Conservation (phyloP, 2,329 filamentous ascomycete genomes). For the Drechslerella stenobrocha region DNA sequence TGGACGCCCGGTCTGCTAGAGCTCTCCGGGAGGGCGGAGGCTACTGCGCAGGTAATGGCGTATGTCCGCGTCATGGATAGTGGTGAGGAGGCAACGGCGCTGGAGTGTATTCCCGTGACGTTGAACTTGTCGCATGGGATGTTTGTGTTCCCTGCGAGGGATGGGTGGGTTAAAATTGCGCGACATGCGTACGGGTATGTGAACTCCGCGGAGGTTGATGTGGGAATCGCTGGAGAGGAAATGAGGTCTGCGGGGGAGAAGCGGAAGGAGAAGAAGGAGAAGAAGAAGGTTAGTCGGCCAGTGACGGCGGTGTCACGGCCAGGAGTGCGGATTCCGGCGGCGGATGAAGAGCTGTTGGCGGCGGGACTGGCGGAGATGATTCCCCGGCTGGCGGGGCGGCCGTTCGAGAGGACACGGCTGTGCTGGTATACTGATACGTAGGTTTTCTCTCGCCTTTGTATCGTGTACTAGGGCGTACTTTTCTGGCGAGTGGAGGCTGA, state of each 20-base stretch:
- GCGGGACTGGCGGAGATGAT: slow-evolving; percentile 65
- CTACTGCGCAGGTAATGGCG: slow-evolving; percentile 78
- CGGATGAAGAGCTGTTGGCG: slow-evolving; percentile 67
- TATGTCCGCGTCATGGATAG: slow-evolving; percentile 77
- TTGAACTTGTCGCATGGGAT: slow-evolving; percentile 66
- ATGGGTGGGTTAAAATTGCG: slow-evolving; percentile 68
- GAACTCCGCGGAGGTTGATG: slow-evolving; percentile 55
- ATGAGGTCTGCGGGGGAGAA: slow-evolving; percentile 1
- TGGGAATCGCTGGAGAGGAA: neutral
- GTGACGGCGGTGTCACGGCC: slow-evolving; percentile 61
- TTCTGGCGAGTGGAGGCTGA: neutral
- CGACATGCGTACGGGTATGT: slow-evolving; percentile 71
- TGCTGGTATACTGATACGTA: slow-evolving; percentile 77
- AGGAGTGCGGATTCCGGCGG: slow-evolving; percentile 61
- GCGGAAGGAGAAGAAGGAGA: neutral
- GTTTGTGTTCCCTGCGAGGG: slow-evolving; percentile 72
- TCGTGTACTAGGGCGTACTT: neutral
- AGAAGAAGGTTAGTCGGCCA: slow-evolving; percentile 51
- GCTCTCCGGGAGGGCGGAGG: slow-evolving; percentile 72
- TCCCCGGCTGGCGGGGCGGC: slow-evolving; percentile 64
- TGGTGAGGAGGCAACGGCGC: slow-evolving; percentile 68
- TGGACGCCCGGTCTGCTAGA: slow-evolving; percentile 82
- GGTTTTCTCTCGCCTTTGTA: neutral
- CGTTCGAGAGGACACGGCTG: slow-evolving; percentile 66
- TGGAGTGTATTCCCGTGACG: slow-evolving; percentile 71